Conservation (phyloP, 2,329 filamentous ascomycete species). For the Bimuria novae-zelandiae region DNA sequence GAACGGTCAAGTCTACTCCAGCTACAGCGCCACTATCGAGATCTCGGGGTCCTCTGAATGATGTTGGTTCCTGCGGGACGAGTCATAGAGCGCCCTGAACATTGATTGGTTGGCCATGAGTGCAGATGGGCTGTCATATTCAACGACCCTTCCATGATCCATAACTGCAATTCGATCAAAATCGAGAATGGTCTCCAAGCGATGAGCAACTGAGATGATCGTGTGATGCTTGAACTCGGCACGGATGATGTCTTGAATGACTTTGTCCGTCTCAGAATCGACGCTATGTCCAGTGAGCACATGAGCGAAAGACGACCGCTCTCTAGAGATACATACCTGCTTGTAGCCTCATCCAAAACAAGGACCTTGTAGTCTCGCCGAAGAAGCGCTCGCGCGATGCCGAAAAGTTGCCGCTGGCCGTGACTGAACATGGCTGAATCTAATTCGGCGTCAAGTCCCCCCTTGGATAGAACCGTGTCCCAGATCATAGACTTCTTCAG, state of each 20-base stretch:
- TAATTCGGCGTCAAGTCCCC: conserved; percentile 39
- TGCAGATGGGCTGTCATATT: background rate
- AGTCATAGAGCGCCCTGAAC: background rate
- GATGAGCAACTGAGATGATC: conserved; percentile 18
- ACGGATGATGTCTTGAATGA: conserved; percentile 60
- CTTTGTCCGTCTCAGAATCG: conserved; percentile 59
- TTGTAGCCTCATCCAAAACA: conserved; percentile 24
- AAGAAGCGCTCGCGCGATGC: conserved; percentile 62
- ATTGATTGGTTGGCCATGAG: background rate
- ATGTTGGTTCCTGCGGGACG: background rate
- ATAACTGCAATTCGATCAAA: conserved; percentile 22
- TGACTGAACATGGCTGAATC: background rate
- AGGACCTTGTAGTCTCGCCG: conserved; percentile 32
- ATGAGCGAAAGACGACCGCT: background rate
- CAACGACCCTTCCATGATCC: conserved; percentile 16
- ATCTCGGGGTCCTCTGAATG: background rate
- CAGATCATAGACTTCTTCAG: conserved; percentile 54
- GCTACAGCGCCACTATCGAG: background rate
- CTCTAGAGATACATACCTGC: background rate
- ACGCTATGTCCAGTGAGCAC: conserved; percentile 33
- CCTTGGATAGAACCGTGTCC: conserved; percentile 38
- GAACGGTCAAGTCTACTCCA: no score
- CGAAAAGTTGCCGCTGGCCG: conserved; percentile 63
- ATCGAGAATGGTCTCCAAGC: conserved; percentile 16
- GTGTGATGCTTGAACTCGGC: conserved; percentile 48